Evolutionary conservation across 768 basidiomycete species (phyloP).

Genomic region (Myochromella boudieri): DNA sequence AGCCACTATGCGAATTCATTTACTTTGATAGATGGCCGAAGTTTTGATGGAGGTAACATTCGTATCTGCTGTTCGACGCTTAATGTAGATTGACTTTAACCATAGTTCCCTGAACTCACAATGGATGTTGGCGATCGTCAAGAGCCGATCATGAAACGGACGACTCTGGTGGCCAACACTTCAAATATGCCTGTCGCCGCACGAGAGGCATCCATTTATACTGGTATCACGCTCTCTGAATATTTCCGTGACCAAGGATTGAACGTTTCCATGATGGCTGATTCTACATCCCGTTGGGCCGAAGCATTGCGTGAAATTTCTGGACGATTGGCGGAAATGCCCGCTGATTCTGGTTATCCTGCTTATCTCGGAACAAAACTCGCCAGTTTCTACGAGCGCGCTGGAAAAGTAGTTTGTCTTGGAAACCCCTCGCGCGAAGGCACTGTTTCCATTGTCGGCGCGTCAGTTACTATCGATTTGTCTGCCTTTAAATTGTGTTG

Average conservation of each 20-base stretch:
- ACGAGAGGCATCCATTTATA: slow-evolving; percentile 98
- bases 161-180: slow-evolving; percentile 97
- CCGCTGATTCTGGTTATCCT: slow-evolving; percentile 98
- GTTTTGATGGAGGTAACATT: slow-evolving; percentile 89
- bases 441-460: slow-evolving; percentile 98
- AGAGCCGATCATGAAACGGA: slow-evolving; percentile 99
- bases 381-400: slow-evolving; percentile 97
- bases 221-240: slow-evolving; percentile 97
- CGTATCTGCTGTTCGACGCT: neutral
- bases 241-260: slow-evolving; percentile 99
- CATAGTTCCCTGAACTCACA: slow-evolving; percentile 83
- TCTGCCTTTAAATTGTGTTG: neutral
- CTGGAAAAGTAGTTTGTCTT: slow-evolving; percentile 91
- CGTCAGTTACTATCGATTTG: slow-evolving; percentile 56
- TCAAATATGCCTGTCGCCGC: slow-evolving; percentile 99
- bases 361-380: slow-evolving; percentile 95
- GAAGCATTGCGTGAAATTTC: slow-evolving; percentile 99
- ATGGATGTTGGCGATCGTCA: slow-evolving; percentile 91
- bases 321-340: slow-evolving; percentile 99
- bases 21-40: slow-evolving; percentile 80
- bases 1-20: slow-evolving; percentile 3
- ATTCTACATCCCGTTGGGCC: slow-evolving; percentile 98
- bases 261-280: slow-evolving; percentile 99
- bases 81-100: slow-evolving; percentile 4
- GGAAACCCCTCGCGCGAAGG: slow-evolving; percentile 88